phyloP scores from a whole-genome alignment of 768 basidiomycete genomes.

The Megacollybia marginata region DNA sequence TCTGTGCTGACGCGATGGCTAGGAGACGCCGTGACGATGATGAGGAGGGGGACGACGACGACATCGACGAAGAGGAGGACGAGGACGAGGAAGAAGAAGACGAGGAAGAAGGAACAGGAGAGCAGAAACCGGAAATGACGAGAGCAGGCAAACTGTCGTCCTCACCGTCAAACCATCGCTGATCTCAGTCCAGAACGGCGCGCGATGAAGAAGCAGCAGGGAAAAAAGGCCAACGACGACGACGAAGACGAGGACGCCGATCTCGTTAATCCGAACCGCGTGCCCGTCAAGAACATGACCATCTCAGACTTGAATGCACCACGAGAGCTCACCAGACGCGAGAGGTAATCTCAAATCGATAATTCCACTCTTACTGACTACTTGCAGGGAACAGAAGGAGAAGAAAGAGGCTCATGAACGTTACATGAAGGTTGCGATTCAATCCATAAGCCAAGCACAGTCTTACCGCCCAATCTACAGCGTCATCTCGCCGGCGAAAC shows the following conservation, averaged over 20 bases:
- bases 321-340: slow-evolving; percentile 53
- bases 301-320: slow-evolving; percentile 68
- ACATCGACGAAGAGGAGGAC: slow-evolving; percentile 28
- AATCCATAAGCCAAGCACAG: background rate
- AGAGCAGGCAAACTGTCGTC: no score
- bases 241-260: slow-evolving; percentile 60
- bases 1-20: no score
- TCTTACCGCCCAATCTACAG: slow-evolving; percentile 25
- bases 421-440: slow-evolving; percentile 67
- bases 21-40: no score
- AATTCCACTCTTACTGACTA: background rate
- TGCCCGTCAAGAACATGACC: slow-evolving; percentile 60
- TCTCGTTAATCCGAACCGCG: slow-evolving; percentile 74
- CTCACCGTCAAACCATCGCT: no score
- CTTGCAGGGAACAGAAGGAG: slow-evolving; percentile 78
- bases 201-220: slow-evolving; percentile 80
- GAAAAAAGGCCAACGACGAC: slow-evolving; percentile 27
- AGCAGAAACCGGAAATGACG: slow-evolving; percentile 2
- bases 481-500: slow-evolving; percentile 81
- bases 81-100: slow-evolving; percentile 37
- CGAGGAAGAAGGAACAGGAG: slow-evolving; percentile 32
- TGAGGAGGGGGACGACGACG: no score
- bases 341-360: slow-evolving; percentile 37
- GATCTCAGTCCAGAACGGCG: slow-evolving; percentile 53
- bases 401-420: slow-evolving; percentile 83